Base-by-base conservation (phyloP, 441 rosid species). In the Geranium incanum region DNA sequence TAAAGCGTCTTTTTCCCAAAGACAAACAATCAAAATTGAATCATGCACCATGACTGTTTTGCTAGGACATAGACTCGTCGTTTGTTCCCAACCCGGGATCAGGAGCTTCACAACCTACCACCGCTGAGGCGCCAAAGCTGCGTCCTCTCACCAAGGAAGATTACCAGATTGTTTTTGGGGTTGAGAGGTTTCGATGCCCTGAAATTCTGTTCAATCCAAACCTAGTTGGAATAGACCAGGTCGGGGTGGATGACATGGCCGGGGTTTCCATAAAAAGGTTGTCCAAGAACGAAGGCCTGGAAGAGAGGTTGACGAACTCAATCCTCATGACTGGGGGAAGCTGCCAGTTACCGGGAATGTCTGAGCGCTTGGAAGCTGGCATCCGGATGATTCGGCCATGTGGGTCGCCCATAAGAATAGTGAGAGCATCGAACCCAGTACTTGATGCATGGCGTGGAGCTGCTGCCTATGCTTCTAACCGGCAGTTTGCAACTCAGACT, bases 401-500 rank as follows among this genome's bases (percentile, higher is more conserved):
- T 23, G 96, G 95, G 18, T 71, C 91, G 0, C 84, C 86, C 19
- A 93, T 93, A 43, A 75, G 77, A 59, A 87, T 91, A 18, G 82
- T 86, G 59, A 78, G 82, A 79, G 97, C 95, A 66, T 71, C 84
- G 69, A 88, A 93, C 77, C 96, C 96, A 0, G 83, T 90, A 69
- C 90, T 88, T 33, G 98, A 94, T 73, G 98, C 97, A 0, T 91
- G 98, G 97, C 92, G 92, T 4, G 98, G 97, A 28, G 97, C 98
- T 16, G 81, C 97, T 76, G 66, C 73, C 1, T 88, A 83, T 75
- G 97, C 98, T 48, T 68, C 94, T 67, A 72, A 80, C n/a, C 28
- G 73, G 72, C 84, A 77, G 55, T 94, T 91, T 77, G 84, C 84
- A 1, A 67, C 75, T 62, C 97, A 89, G 74, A 85, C 93, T 0